Base-by-base conservation (phyloP, 1,139 yeast genomes). In the Diutina neorugosa region DNA sequence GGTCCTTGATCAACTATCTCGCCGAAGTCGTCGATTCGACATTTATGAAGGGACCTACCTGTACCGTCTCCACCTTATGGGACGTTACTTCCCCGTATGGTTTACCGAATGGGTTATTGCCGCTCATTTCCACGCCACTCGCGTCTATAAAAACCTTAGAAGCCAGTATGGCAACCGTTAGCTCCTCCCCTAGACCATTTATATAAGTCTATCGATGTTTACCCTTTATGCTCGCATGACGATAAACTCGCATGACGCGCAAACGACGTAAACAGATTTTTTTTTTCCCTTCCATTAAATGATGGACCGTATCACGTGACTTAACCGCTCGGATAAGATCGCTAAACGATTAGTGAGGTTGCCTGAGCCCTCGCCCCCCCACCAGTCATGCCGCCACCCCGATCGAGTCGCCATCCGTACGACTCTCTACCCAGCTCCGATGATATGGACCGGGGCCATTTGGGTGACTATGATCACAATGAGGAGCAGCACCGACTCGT, bases 21-120 rank as follows among this genome's bases (percentile, higher is more conserved):
- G 53, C 21, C 46, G 46, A 7, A 25, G 61, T 40, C 55, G 56
- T 49, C 67, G 70, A 4, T 69, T 70, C 59, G 69, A 69, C 56
- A 56, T 69, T 46, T 70, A 64, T 57, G 61, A 59, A 40, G 75
- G 75, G 5, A 59, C 60, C 5, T 48, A 53, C n/a, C 62, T 64
- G 7, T 65, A 62, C 55, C 25, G 59, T 2, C 56, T 68, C 44
- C 68, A 67, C 52, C 60, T 62, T 43, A 51, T 60, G 9, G 56
- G 66, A 19, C 57, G 67, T 42, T 62, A 56, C 52, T 55, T 61
- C 2, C 77, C 77, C 0, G 60, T 70, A 21, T 70, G 48, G 48
- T 23, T 44, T 5, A 44, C 34, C 11, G 31, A 21, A 12, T 44
- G 16, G 34, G 14, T 44, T 2, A 4, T 44, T 23, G 16, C 37